A percentile compares a stretch with the other conserved stretches of the same genome.
Conservation (phyloP, 2,329 filamentous ascomycete genomes). For the Endothia cerciana region DNA sequence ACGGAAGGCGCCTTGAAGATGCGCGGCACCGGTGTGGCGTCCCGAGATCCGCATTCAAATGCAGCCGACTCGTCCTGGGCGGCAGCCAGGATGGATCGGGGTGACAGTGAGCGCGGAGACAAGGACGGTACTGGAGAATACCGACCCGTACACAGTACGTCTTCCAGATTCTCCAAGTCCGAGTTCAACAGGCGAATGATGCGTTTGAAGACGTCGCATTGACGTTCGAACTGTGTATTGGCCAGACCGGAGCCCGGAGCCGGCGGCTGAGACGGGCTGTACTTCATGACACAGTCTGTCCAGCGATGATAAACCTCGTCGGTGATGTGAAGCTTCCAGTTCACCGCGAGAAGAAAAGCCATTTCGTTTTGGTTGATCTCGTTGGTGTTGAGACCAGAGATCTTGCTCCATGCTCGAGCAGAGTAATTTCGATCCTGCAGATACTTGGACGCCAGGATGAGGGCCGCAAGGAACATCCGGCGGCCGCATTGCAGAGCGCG, state of each 20-base stretch:
- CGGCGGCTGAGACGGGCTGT: conserved; percentile 69
- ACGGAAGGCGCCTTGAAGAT: conserved; percentile 46
- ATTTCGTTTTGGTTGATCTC: conserved; percentile 99
- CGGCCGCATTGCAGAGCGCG: conserved; percentile 92
- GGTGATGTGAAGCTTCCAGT: conserved; percentile 93
- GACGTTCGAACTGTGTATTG: conserved; percentile 38
- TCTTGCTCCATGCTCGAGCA: conserved; percentile 97
- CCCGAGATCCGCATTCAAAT: conserved; percentile 42
- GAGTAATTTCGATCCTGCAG: conserved; percentile 98
- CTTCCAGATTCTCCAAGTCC: conserved; percentile 61
- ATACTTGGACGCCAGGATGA: conserved; percentile 97
- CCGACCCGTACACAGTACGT: conserved; percentile 41
- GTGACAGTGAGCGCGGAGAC: conserved; percentile 36
- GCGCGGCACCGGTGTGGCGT: conserved; percentile 48
- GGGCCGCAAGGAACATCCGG: conserved; percentile 93
- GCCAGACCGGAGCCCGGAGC: conserved; percentile 49
- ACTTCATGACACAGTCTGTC: conserved; percentile 89
- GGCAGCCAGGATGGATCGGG: conserved; percentile 50
- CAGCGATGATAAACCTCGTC: conserved; percentile 88
- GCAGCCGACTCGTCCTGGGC: conserved; percentile 42
- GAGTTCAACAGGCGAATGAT: conserved; percentile 61
- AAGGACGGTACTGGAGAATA: conserved; percentile 25
- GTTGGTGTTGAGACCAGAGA: conserved; percentile 87
- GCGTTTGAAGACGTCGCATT: conserved; percentile 60
- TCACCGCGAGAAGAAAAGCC: conserved; percentile 84